Percentiles rank a stretch among this genome's conserved stretches.
Evolutionary conservation across 2,329 filamentous ascomycete genomes (phyloP).

Genomic region (Paracorniculantispora psalliotae): DNA sequence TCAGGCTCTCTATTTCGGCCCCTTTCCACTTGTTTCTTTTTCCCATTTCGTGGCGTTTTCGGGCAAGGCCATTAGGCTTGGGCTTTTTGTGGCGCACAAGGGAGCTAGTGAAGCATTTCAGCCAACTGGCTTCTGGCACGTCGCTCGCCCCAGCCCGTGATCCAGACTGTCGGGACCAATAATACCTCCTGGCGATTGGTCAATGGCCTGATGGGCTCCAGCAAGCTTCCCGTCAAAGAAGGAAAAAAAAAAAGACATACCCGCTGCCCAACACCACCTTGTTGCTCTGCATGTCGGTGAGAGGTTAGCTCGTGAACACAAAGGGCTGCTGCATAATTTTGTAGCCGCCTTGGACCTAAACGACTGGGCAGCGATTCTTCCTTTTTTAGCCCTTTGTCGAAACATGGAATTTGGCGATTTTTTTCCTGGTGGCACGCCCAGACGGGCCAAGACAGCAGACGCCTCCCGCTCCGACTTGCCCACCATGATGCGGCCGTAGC

Average conservation of each 20-base stretch:
- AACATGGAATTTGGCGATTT: too few species aligned
- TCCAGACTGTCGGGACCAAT: conserved; percentile 9
- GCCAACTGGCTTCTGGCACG: conserved; percentile 10
- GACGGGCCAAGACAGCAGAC: not conserved
- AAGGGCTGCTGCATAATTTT: not conserved
- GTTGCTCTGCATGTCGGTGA: not conserved
- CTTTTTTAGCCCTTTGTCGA: too few species aligned
- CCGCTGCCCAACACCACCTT: conserved; percentile 1
- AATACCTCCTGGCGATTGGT: not conserved
- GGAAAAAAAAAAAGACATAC: not conserved
- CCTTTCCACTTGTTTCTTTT: not conserved
- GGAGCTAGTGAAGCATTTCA: not conserved
- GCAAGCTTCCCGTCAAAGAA: not conserved
- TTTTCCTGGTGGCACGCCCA: not conserved
- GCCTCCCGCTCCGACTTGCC: not conserved
- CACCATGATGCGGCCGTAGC: conserved; percentile 1
- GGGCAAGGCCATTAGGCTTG: not conserved
- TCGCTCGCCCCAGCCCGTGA: not conserved
- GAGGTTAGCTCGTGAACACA: not conserved
- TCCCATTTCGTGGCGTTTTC: conserved; percentile 1
- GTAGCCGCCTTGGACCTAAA: not conserved
- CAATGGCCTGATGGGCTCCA: not conserved
- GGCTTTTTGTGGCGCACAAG: not conserved
- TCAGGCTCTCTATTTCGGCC: not conserved
- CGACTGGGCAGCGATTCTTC: too few species aligned